These are phyloP conservation scores for Liriodendron chinense DNA, from an alignment of 164 flowering plant genomes.

Conservation along the genomic window DNA sequence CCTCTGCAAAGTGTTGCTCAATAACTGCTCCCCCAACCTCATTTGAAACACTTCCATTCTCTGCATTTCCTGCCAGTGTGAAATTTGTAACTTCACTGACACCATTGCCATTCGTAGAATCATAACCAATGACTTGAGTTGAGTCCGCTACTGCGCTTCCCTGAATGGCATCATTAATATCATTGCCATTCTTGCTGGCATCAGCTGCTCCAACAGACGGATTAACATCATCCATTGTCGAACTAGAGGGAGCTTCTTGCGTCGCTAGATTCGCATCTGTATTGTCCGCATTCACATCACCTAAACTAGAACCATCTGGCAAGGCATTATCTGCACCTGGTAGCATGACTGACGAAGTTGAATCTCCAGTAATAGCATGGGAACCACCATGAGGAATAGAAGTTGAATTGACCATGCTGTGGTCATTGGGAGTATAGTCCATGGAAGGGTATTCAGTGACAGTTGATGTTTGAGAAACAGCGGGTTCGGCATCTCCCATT, in stretches of 20 bases:
- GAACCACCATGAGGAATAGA: slow-evolving; percentile 23
- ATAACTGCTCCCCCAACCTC: slow-evolving; percentile 31
- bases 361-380: slow-evolving; percentile 6
- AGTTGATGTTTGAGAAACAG: slow-evolving; percentile 40
- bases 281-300: slow-evolving; percentile 22
- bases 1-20: slow-evolving; percentile 48
- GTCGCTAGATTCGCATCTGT: slow-evolving; percentile 17
- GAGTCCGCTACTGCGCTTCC: slow-evolving; percentile 33
- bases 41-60: slow-evolving; percentile 56
- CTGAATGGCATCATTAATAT: slow-evolving; percentile 1
- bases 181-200: neutral
- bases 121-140: slow-evolving; percentile 34
- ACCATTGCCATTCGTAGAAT: slow-evolving; percentile 44
- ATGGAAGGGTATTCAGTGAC: slow-evolving; percentile 31
- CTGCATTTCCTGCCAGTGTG: slow-evolving; percentile 20
- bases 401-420: slow-evolving; percentile 19
- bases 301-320: slow-evolving; percentile 26
- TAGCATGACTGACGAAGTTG: slow-evolving; percentile 8
- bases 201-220: slow-evolving; percentile 15
- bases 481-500: slow-evolving; percentile 73
- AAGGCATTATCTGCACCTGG: slow-evolving; percentile 18
- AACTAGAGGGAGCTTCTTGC: slow-evolving; percentile 34
- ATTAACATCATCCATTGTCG: slow-evolving; percentile 17
- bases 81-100: slow-evolving; percentile 24
- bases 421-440: slow-evolving; percentile 27